A percentile compares a stretch with the other conserved stretches of the same genome.
Evolutionary conservation across 2,329 filamentous ascomycete genomes (phyloP).

Genomic region (Chaetothyriales sp.): DNA sequence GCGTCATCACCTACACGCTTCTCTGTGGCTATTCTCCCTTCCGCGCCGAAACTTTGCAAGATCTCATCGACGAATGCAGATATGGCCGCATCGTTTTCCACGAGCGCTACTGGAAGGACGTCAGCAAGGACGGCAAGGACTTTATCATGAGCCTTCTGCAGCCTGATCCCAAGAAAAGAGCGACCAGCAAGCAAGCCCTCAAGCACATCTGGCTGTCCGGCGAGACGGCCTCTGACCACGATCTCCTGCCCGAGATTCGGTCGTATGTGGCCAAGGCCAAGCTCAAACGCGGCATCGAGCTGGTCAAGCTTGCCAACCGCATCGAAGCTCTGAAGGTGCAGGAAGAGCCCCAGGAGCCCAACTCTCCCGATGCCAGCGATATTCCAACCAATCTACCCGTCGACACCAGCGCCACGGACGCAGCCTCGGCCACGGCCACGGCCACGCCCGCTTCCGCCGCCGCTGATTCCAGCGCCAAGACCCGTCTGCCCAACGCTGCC

Average conservation of each 20-base stretch:
- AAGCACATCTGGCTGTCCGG: constrained; percentile 81
- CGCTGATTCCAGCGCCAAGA: constrained; percentile 25
- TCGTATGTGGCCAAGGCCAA: constrained; percentile 84
- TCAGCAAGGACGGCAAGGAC: constrained; percentile 86
- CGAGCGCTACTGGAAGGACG: constrained; percentile 95
- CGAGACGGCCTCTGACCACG: constrained; percentile 83
- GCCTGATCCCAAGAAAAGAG: constrained; percentile 61
- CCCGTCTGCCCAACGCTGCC: constrained; percentile 44
- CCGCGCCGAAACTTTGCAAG: constrained; percentile 81
- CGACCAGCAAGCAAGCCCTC: constrained; percentile 66
- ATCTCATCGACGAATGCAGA: constrained; percentile 89
- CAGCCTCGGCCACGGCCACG: constrained; percentile 17
- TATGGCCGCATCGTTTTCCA: constrained; percentile 80
- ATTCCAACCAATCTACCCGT: constrained; percentile 48
- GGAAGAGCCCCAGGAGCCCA: constrained; percentile 65
- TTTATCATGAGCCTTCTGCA: constrained; percentile 78
- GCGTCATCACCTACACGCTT: constrained; percentile 95
- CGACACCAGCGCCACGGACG: constrained; percentile 17
- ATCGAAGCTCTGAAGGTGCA: constrained; percentile 91
- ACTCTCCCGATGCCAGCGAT: constrained; percentile 44
- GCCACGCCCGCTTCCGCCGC: constrained; percentile 16
- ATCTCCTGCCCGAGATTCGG: constrained; percentile 92
- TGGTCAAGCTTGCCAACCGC: constrained; percentile 88
- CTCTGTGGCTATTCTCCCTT: constrained; percentile 98
- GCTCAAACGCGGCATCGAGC: constrained; percentile 83